These are phyloP conservation scores for Tetracladium marchalianum DNA, from an alignment of 495 filamentous ascomycete genomes.

Conservation along the genomic window DNA sequence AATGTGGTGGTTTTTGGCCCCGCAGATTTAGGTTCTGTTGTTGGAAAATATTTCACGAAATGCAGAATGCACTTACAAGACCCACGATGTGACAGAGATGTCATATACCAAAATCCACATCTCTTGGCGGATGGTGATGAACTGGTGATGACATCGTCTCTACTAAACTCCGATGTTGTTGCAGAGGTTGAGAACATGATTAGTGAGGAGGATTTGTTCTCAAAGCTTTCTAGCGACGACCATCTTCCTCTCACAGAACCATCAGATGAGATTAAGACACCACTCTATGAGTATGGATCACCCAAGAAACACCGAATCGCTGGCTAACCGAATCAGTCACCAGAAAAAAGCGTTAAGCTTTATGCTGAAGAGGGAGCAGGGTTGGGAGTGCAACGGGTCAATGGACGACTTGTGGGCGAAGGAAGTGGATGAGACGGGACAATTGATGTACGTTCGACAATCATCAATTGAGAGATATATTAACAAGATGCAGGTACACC, in stretches of 20 bases:
- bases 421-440: conserved; percentile 6
- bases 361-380: conserved; percentile 62
- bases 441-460: conserved; percentile 52
- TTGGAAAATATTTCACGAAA: conserved; percentile 39
- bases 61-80: conserved; percentile 50
- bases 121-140: conserved; percentile 1
- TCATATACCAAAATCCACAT: conserved; percentile 58
- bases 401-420: neutral
- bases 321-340: conserved; percentile 47
- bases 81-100: conserved; percentile 50
- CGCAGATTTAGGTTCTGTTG: neutral
- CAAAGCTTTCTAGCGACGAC: conserved; percentile 1
- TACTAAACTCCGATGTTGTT: too few species aligned
- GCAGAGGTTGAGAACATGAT: too few species aligned
- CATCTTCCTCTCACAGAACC: neutral
- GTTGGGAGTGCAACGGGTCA: neutral
- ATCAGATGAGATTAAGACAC: conserved; percentile 2
- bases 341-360: conserved; percentile 85
- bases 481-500: conserved; percentile 48
- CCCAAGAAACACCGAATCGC: conserved; percentile 42
- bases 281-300: conserved; percentile 31
- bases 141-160: neutral
- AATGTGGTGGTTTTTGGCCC: neutral
- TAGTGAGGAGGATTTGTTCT: neutral
- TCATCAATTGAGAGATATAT: conserved; percentile 26